Percentiles rank a stretch among this genome's conserved stretches.
Evolutionary conservation across 495 filamentous ascomycete species (phyloP).

Genomic region (Aspergillus nidulans): DNA sequence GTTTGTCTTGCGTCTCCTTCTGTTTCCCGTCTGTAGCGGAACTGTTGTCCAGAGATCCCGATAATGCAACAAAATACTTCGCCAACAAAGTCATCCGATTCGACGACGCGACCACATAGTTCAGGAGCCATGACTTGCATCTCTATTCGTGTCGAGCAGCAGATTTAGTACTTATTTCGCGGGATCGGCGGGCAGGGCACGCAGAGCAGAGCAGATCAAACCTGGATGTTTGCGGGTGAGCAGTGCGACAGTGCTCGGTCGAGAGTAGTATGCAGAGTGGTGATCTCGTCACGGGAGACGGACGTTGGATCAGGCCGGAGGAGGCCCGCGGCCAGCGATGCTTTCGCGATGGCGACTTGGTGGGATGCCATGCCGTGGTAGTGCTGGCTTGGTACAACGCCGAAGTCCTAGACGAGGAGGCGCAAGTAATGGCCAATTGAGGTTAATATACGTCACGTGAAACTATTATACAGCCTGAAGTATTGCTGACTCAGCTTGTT

Average conservation of each 20-base stretch:
- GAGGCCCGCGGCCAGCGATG: slow-evolving; percentile 69
- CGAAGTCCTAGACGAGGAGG: too few species aligned
- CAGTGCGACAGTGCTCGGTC: slow-evolving; percentile 67
- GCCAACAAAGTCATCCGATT: slow-evolving; percentile 62
- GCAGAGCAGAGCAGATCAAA: slow-evolving; percentile 77
- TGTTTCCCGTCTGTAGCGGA: neutral
- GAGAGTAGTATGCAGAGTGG: slow-evolving; percentile 63
- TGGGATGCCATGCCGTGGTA: slow-evolving; percentile 58
- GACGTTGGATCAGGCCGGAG: slow-evolving; percentile 71
- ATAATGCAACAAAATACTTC: slow-evolving; percentile 71
- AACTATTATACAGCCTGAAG: too few species aligned
- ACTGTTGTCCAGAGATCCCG: slow-evolving; percentile 47
- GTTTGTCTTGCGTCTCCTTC: slow-evolving; percentile 11
- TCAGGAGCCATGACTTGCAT: slow-evolving; percentile 82
- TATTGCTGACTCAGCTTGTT: too few species aligned
- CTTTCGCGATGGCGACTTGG: slow-evolving; percentile 76
- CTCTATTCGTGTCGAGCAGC: slow-evolving; percentile 56
- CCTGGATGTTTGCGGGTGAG: slow-evolving; percentile 86
- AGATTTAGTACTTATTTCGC: slow-evolving; percentile 48
- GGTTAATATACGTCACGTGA: neutral
- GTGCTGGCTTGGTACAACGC: neutral
- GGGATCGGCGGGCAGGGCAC: slow-evolving; percentile 27
- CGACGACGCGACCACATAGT: slow-evolving; percentile 63
- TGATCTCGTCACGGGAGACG: slow-evolving; percentile 67
- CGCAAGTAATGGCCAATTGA: neutral